Percentiles rank a stretch among this genome's conserved stretches.
Conservation (phyloP, 2,329 filamentous ascomycete genomes). For the Ophiocordyceps camponoti-leonardi region DNA sequence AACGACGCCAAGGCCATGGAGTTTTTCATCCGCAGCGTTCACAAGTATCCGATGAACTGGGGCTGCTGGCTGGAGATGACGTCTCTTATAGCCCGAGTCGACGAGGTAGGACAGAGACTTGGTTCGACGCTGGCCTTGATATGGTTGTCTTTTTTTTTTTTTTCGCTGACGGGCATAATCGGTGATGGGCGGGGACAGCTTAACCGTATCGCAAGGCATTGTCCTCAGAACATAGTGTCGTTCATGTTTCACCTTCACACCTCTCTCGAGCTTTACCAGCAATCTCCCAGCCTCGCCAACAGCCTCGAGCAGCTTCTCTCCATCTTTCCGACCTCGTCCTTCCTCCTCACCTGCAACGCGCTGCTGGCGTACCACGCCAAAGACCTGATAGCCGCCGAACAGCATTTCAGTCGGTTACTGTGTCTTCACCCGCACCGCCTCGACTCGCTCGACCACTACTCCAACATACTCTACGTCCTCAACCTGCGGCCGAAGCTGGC, state of each 20-base stretch:
- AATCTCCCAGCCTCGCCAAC: slow-evolving; percentile 55
- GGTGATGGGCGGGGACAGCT: slow-evolving; percentile 29
- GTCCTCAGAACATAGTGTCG: slow-evolving; percentile 82
- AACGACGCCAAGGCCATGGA: slow-evolving; percentile 73
- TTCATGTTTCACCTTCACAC: slow-evolving; percentile 89
- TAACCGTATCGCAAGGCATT: slow-evolving; percentile 49
- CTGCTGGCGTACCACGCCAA: slow-evolving; percentile 84
- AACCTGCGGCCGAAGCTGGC: slow-evolving; percentile 75
- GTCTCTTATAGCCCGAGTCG: slow-evolving; percentile 57
- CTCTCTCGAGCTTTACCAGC: slow-evolving; percentile 82
- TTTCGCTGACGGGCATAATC: background rate
- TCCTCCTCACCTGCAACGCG: slow-evolving; percentile 78
- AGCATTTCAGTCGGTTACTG: slow-evolving; percentile 61
- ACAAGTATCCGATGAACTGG: slow-evolving; percentile 91
- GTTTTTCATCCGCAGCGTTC: slow-evolving; percentile 77
- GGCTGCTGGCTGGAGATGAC: slow-evolving; percentile 90
- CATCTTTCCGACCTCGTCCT: slow-evolving; percentile 79
- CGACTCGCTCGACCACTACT: slow-evolving; percentile 88
- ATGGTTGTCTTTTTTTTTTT: no score
- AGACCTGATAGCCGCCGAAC: slow-evolving; percentile 49
- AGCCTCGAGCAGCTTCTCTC: slow-evolving; percentile 60
- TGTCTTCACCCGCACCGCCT: slow-evolving; percentile 59
- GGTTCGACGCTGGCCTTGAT: background rate
- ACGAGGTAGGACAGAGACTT: slow-evolving; percentile 46
- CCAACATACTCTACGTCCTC: slow-evolving; percentile 93